phyloP scores from a whole-genome alignment of 352 stramenopile species.

The Phytophthora citrophthora region DNA sequence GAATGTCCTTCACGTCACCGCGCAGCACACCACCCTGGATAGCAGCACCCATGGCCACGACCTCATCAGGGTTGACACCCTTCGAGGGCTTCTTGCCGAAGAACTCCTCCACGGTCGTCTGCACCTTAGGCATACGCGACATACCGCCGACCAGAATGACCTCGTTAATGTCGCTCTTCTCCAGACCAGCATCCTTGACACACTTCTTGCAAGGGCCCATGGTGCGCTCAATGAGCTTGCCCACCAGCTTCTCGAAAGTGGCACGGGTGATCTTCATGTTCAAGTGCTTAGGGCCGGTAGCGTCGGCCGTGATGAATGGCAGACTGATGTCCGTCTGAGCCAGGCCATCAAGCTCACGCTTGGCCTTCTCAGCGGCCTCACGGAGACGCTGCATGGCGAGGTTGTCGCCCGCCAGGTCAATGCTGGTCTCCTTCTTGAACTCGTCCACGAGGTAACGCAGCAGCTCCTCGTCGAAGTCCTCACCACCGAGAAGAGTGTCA shows the following conservation, averaged over 20 bases:
- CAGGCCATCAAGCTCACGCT: conserved; percentile 97
- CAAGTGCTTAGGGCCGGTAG: conserved; percentile 97
- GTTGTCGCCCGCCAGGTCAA: conserved; percentile 95
- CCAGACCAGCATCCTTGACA: conserved; percentile 86
- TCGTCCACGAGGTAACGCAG: conserved; percentile 93
- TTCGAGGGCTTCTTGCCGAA: conserved; percentile 96
- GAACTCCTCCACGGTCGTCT: conserved; percentile 95
- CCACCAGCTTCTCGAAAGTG: conserved; percentile 96
- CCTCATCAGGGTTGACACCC: conserved; percentile 98
- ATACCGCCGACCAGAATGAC: conserved; percentile 98
- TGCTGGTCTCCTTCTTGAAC: conserved; percentile 97
- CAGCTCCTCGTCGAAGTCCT: conserved; percentile 98
- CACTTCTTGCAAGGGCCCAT: conserved; percentile 95
- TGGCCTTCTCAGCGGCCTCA: conserved; percentile 95
- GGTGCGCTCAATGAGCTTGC: conserved; percentile 94
- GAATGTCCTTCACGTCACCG: conserved; percentile 98
- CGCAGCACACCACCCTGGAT: conserved; percentile 97
- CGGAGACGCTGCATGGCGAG: conserved; percentile 97
- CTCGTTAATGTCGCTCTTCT: conserved; percentile 97
- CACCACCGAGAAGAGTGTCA: conserved; percentile 95
- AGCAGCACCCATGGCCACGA: conserved; percentile 98
- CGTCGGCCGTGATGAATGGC: conserved; percentile 98
- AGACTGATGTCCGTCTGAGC: conserved; percentile 96
- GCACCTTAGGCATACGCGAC: conserved; percentile 99
- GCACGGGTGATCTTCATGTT: conserved; percentile 96